A percentile compares a stretch with the other conserved stretches of the same genome.
Conservation (phyloP, 768 basidiomycete species). For the Mycena leptocephala region DNA sequence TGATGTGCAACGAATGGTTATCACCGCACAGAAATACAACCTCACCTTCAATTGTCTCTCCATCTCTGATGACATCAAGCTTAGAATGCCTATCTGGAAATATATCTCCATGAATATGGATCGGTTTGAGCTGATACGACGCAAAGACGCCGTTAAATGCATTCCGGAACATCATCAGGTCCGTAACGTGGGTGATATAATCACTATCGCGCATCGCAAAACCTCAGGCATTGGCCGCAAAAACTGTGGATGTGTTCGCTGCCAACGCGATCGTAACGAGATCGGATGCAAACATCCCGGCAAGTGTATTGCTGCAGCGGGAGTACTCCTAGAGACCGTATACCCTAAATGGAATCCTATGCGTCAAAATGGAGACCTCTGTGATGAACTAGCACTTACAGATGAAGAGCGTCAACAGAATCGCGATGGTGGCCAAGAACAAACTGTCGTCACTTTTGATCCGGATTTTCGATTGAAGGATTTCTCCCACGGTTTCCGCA, state of each 20-base stretch:
- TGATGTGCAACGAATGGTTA: too few relatives aligned
- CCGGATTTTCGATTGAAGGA: not conserved
- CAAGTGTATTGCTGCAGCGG: not conserved
- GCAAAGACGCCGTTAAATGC: too few relatives aligned
- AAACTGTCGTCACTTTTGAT: conserved; percentile 1
- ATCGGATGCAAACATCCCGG: not conserved
- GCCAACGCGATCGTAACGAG: not conserved
- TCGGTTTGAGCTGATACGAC: too few relatives aligned
- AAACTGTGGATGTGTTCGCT: not conserved
- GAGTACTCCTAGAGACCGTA: not conserved
- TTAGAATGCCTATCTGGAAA: too few relatives aligned
- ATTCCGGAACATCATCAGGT: too few relatives aligned
- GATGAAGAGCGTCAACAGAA: not conserved
- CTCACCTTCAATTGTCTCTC: too few relatives aligned
- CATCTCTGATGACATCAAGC: too few relatives aligned
- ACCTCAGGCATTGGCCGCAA: not conserved
- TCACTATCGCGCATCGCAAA: too few relatives aligned
- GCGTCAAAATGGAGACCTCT: not conserved
- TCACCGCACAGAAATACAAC: too few relatives aligned
- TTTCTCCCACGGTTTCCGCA: not conserved
- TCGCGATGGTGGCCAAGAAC: not conserved
- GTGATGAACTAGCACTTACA: not conserved
- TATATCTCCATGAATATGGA: too few relatives aligned
- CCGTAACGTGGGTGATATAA: too few relatives aligned
- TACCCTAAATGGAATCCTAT: conserved; percentile 1